phyloP scores from a whole-genome alignment of 345 rosid genomes.

The Gossypium bickii region DNA sequence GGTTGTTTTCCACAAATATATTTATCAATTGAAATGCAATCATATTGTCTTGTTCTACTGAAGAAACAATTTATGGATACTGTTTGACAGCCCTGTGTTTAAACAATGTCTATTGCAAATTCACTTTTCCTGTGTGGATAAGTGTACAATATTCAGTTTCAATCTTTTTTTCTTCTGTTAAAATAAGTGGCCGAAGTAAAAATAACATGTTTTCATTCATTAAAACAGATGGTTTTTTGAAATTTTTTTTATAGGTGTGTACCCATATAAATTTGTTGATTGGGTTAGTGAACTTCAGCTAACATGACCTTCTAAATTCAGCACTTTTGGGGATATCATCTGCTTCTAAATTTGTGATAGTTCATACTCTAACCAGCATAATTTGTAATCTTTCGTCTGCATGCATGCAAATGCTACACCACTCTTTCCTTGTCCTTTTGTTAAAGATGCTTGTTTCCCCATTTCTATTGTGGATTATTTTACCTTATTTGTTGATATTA shows the following conservation, averaged over 20 bases:
- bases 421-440: neutral
- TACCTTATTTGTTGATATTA: slow-evolving; percentile 10
- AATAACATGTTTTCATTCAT: neutral
- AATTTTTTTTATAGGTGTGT: neutral
- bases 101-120: neutral
- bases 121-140: neutral
- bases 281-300: neutral
- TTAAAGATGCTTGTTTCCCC: neutral
- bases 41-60: neutral
- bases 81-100: neutral
- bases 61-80: neutral
- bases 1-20: slow-evolving; percentile 27
- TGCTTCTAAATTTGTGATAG: neutral
- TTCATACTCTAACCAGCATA: neutral
- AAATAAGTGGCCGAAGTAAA: neutral
- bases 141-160: neutral
- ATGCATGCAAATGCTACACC: neutral
- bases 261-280: neutral
- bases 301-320: neutral
- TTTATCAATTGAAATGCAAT: slow-evolving; percentile 7
- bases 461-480: slow-evolving; percentile 8
- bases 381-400: neutral
- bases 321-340: neutral
- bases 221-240: neutral
- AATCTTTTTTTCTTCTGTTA: neutral